Evolutionary conservation across 129 eudicot genomes (phyloP), one percentile per base, ranked within the genome.

Genomic region (Apium graveolens): DNA sequence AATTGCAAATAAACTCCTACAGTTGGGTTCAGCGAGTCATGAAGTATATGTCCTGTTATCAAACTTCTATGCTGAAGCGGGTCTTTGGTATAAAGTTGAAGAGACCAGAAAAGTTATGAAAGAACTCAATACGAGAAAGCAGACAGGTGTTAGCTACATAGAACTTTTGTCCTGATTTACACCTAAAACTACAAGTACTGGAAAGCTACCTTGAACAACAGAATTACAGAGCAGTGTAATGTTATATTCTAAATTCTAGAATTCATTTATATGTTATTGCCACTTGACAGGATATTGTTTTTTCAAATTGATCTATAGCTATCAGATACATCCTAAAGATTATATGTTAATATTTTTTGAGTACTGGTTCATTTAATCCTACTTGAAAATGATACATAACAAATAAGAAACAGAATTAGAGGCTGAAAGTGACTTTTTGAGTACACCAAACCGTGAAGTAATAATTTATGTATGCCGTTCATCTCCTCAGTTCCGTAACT

Each of bases 41-140:
- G 75, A 39, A 16, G 75, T 70, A 18, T 70, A 35, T 24, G 75
- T 70, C 45, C 48, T 20, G 48, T 39, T 70, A 70, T 38, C 75
- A 24, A 70, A 66, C 39, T 66, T 66, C 39, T 66, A 66, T 31
- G 72, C 72, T 16, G 72, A 27, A 66, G 72, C 72, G 26, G 72
- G 72, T 29, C 72, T 66, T 5, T 66, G 72, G 72, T 31, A 66
- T 16, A 66, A 66, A 14, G 72, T 66, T 66, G 72, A 29, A 66
- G 72, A 66, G 39, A 66, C 72, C 18, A 66, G 72, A 66, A 66
- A 66, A 13, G 10, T 31, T 16, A 66, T 66, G 72, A 66, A 66
- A 66, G 72, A 66, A 31, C 16, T 66, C 24, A 16, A 66, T 66
- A 31, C 17, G 72, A 66, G 35, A 32, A 66, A 70, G 75, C 45